A percentile compares a stretch with the other conserved stretches of the same genome.
Evolutionary conservation across 495 filamentous ascomycete species (phyloP).

Genomic region (Penicillium taxi): DNA sequence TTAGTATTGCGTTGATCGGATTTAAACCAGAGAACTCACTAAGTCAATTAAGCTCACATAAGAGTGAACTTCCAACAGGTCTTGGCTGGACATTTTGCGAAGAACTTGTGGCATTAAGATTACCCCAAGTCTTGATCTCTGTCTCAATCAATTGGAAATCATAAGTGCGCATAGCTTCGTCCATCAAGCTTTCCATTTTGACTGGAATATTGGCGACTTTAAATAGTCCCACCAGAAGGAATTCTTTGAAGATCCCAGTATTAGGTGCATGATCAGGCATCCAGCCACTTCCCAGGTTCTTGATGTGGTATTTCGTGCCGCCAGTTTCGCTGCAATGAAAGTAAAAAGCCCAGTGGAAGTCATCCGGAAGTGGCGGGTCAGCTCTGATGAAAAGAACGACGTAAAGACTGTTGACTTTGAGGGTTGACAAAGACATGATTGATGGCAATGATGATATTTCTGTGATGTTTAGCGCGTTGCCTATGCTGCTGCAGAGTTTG

Average conservation of each 20-base stretch:
- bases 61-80: slow-evolving; percentile 5
- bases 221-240: slow-evolving; percentile 15
- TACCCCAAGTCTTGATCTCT: slow-evolving; percentile 15
- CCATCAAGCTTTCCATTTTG: neutral
- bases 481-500: no score
- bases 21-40: no score
- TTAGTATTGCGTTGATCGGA: no score
- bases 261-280: slow-evolving; percentile 9
- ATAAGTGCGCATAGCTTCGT: slow-evolving; percentile 4
- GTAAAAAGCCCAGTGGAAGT: slow-evolving; percentile 20
- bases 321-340: slow-evolving; percentile 3
- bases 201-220: slow-evolving; percentile 6
- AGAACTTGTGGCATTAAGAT: slow-evolving; percentile 3
- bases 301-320: slow-evolving; percentile 16
- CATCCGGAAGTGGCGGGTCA: slow-evolving; percentile 12
- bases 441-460: no score
- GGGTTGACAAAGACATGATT: slow-evolving; percentile 2
- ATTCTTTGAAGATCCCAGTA: slow-evolving; percentile 6
- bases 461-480: no score
- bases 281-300: slow-evolving; percentile 9
- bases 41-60: slow-evolving; percentile 12
- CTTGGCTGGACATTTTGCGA: slow-evolving; percentile 7
- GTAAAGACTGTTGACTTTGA: slow-evolving; percentile 11
- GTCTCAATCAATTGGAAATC: slow-evolving; percentile 8
- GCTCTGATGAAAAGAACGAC: slow-evolving; percentile 9